Conservation (phyloP, 2,329 filamentous ascomycete species). For the Cyclaneusma minus region DNA sequence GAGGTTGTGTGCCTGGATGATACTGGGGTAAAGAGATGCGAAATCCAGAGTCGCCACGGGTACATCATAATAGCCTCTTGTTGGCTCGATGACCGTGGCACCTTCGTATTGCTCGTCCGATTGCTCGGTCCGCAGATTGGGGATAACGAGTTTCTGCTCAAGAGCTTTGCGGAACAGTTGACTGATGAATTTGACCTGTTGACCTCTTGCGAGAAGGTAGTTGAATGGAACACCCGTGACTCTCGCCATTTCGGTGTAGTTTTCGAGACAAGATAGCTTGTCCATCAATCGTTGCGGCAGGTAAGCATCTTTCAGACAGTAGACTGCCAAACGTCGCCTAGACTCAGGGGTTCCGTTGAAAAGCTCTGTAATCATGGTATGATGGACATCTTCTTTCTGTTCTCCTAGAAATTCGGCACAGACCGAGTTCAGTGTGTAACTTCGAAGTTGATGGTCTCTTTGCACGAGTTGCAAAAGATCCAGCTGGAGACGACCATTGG, state of each 20-base stretch:
- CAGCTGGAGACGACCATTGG: conserved; percentile 80
- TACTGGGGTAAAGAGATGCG: conserved; percentile 93
- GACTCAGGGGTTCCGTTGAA: conserved; percentile 96
- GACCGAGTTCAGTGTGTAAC: conserved; percentile 94
- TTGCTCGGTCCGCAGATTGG: conserved; percentile 58
- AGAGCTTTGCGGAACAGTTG: conserved; percentile 91
- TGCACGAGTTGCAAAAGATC: conserved; percentile 92
- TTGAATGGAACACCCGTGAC: conserved; percentile 98
- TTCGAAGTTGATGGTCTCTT: conserved; percentile 84
- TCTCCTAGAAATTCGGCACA: conserved; percentile 89
- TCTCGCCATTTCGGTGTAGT: conserved; percentile 99
- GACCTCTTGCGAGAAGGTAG: conserved; percentile 75
- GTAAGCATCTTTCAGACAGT: conserved; percentile 96
- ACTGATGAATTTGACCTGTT: conserved; percentile 96
- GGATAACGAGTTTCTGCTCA: conserved; percentile 87
- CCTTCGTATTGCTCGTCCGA: conserved; percentile 89
- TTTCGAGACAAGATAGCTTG: conserved; percentile 95
- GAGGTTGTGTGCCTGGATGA: conserved; percentile 96
- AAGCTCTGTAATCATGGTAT: conserved; percentile 97
- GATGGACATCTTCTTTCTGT: conserved; percentile 96
- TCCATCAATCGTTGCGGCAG: conserved; percentile 89
- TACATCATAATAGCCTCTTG: conserved; percentile 83
- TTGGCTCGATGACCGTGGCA: conserved; percentile 93
- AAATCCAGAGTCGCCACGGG: conserved; percentile 97
- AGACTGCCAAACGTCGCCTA: conserved; percentile 75